Conservation (phyloP, 306 rosid genomes). For the Ammopiptanthus mongolicus region DNA sequence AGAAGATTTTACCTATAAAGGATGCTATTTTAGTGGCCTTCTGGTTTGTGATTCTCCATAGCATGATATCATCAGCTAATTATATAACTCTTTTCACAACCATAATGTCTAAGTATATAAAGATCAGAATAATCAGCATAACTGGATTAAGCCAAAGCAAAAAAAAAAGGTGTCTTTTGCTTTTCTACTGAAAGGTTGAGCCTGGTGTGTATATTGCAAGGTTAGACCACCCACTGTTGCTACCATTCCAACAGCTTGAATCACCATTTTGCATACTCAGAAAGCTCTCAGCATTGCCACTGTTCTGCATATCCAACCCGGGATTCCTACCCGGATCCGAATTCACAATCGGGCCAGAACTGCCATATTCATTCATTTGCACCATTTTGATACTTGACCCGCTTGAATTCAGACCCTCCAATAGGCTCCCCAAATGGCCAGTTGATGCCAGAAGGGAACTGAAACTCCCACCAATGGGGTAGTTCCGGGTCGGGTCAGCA, state of each 20-base stretch:
- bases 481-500: background rate
- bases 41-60: slow-evolving; percentile 30
- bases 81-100: slow-evolving; percentile 29
- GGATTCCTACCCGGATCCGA: slow-evolving; percentile 42
- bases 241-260: slow-evolving; percentile 63
- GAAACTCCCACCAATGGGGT: slow-evolving; percentile 50
- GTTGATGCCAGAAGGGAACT: slow-evolving; percentile 60
- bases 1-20: slow-evolving; percentile 29
- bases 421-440: slow-evolving; percentile 51
- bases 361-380: slow-evolving; percentile 42
- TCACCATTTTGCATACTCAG: slow-evolving; percentile 58
- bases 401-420: slow-evolving; percentile 52
- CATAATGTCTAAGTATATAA: slow-evolving; percentile 19
- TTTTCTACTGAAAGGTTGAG: slow-evolving; percentile 55
- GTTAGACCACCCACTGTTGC: slow-evolving; percentile 74
- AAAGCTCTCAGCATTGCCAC: slow-evolving; percentile 40
- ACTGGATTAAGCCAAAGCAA: too few species aligned
- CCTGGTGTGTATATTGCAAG: slow-evolving; percentile 92
- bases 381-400: slow-evolving; percentile 53
- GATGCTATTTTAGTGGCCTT: slow-evolving; percentile 26
- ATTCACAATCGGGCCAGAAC: slow-evolving; percentile 27
- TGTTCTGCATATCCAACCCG: slow-evolving; percentile 40
- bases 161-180: background rate
- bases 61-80: slow-evolving; percentile 27
- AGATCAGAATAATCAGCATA: background rate